A percentile compares a stretch with the other conserved stretches of the same genome.
phyloP scores from a whole-genome alignment of 2,329 filamentous ascomycete species.

The Claviceps monticola region DNA sequence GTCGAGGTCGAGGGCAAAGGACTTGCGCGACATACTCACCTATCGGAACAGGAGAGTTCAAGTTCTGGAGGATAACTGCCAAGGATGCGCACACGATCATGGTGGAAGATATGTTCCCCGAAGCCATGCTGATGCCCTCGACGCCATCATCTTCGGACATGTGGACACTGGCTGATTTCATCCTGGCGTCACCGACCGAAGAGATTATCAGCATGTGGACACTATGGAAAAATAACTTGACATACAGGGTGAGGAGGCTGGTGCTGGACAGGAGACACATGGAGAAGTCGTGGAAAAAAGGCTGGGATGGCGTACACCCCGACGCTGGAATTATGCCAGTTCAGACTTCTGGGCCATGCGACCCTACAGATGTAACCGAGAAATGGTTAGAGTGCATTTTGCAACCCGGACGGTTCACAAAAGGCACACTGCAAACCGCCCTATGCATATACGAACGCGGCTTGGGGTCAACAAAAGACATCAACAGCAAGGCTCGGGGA shows the following conservation, averaged over 20 bases:
- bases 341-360: constrained; percentile 45
- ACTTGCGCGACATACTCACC: constrained; percentile 75
- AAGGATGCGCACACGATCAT: constrained; percentile 49
- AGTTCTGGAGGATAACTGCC: constrained; percentile 70
- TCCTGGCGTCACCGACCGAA: constrained; percentile 41
- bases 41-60: constrained; percentile 78
- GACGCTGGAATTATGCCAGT: constrained; percentile 42
- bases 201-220: constrained; percentile 54
- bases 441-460: constrained; percentile 67
- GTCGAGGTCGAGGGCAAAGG: constrained; percentile 36
- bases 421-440: constrained; percentile 68
- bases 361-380: constrained; percentile 58
- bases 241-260: constrained; percentile 60
- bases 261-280: constrained; percentile 57
- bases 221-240: constrained; percentile 73
- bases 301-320: constrained; percentile 57
- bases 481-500: constrained; percentile 32
- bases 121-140: constrained; percentile 45
- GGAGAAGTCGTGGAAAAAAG: constrained; percentile 44
- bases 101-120: constrained; percentile 58
- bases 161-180: constrained; percentile 71
- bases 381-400: constrained; percentile 80
- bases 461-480: constrained; percentile 22
- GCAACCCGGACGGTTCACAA: constrained; percentile 68
- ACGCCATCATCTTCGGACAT: constrained; percentile 58